These are phyloP conservation scores for Capsella bursapastoris DNA, from an alignment of 345 rosid genomes.

Conservation along the genomic window DNA sequence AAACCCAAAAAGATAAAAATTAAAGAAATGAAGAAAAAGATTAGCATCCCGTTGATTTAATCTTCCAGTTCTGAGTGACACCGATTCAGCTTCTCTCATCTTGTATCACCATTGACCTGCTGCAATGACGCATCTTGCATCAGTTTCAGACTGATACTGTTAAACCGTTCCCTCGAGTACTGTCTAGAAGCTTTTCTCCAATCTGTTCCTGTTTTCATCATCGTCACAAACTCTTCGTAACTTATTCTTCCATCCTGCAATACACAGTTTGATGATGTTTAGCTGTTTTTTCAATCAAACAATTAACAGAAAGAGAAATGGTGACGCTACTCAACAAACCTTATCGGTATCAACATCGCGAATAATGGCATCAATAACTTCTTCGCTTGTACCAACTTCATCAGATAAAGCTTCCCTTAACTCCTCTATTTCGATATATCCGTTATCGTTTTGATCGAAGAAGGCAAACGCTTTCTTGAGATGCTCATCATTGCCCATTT, in stretches of 20 bases:
- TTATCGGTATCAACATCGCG: constrained; percentile 93
- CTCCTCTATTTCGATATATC: constrained; percentile 90
- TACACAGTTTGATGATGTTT: neutral
- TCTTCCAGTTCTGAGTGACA: constrained; percentile 19
- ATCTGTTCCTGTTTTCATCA: constrained; percentile 99
- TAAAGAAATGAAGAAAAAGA: constrained; percentile 22
- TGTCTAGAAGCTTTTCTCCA: constrained; percentile 99
- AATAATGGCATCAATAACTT: constrained; percentile 83
- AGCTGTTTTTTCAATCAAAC: neutral
- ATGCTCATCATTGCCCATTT: constrained; percentile 90
- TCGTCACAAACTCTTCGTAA: constrained; percentile 78
- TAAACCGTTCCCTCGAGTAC: constrained; percentile 91
- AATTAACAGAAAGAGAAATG: neutral
- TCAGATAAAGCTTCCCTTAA: constrained; percentile 71
- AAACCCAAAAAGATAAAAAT: constrained; percentile 16
- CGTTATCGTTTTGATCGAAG: constrained; percentile 74
- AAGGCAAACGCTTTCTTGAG: constrained; percentile 84
- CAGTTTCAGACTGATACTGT: constrained; percentile 76
- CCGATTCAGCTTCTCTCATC: constrained; percentile 4
- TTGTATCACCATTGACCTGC: constrained; percentile 46
- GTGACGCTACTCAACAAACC: constrained; percentile 48
- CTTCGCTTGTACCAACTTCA: constrained; percentile 77
- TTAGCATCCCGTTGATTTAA: constrained; percentile 25
- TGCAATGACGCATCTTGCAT: constrained; percentile 85
- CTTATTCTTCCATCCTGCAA: constrained; percentile 91